Base-by-base conservation (phyloP, 106 monocot species). In the Gastrodia elata region DNA sequence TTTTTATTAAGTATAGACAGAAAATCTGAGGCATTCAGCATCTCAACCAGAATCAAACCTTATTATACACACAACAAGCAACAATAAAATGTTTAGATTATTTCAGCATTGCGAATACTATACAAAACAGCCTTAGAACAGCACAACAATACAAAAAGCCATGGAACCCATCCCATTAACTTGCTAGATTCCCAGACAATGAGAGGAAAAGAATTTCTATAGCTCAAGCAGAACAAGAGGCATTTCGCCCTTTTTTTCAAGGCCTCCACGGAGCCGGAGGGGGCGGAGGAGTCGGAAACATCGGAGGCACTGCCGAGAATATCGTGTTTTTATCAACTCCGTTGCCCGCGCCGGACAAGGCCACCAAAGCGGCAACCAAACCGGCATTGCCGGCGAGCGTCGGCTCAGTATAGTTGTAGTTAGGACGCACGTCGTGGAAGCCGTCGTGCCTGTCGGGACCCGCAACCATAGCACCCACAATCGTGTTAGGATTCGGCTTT, bases 371-470 rank as follows among this genome's bases (percentile, higher is more conserved):
- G 4, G 87, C 84, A 3, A 87, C 81, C 18, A 87, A 77, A n/a
- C 87, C 87, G 27, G 87, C 87, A 77, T 87, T 87, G 1, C 84
- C 87, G 4, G 79, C 87, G 9, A 87, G 68, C 2, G 87, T 82
- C 11, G 84, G 84, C 81, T 84, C 84, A 1, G 84, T 87, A 79
- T 81, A 84, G 58, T 71, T 79, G 55, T 69, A 77, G 52, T 84
- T 84, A 0, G 64, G 70, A 4, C 87, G 42, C 6, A 75, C 75
- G 61, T 87, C 87, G 0, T 8, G 35, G 79, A 84, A 87, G 15
- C 69, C 81, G n/a, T 87, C 87, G 28, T 68, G 38, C 22, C 57
- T 22, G 16, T 79, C 79, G 0, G 87, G 87, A 4, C 87, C 87
- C n/a, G 72, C 87, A 3, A 87, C 87, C 87, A 84, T 87, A 35